Percentiles rank a stretch among this genome's conserved stretches.
Conservation (phyloP, 495 filamentous ascomycete genomes). For the Neurospora sublineolata region DNA sequence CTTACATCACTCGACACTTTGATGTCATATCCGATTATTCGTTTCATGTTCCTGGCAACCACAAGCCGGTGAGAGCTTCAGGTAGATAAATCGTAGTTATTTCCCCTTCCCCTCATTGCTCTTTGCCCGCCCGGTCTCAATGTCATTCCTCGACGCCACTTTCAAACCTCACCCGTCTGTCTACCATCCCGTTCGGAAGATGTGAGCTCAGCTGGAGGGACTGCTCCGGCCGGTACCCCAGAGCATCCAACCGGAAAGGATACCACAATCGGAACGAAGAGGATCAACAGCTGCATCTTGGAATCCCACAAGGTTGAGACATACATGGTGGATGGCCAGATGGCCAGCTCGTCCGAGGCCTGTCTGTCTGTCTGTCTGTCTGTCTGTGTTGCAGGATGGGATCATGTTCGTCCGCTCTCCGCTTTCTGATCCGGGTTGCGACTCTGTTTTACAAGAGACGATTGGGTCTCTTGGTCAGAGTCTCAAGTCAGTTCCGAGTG, state of each 20-base stretch:
- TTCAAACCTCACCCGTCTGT: neutral
- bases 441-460: neutral
- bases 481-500: neutral
- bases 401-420: neutral
- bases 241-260: neutral
- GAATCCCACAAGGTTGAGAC: neutral
- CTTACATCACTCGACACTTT: neutral
- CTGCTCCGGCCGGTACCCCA: neutral
- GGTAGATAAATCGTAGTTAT: neutral
- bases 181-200: neutral
- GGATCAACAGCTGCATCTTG: neutral
- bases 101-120: neutral
- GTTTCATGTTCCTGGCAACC: neutral
- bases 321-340: neutral
- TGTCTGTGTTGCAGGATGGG: neutral
- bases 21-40: neutral
- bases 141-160: neutral
- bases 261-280: neutral
- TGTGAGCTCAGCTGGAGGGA: neutral
- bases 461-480: neutral
- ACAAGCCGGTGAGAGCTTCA: neutral
- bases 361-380: neutral
- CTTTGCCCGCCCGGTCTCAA: neutral
- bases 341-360: neutral
- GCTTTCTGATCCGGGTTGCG: neutral